Evolutionary conservation across 352 stramenopile genomes (phyloP).

Genomic region (Phytophthora pistaciae): DNA sequence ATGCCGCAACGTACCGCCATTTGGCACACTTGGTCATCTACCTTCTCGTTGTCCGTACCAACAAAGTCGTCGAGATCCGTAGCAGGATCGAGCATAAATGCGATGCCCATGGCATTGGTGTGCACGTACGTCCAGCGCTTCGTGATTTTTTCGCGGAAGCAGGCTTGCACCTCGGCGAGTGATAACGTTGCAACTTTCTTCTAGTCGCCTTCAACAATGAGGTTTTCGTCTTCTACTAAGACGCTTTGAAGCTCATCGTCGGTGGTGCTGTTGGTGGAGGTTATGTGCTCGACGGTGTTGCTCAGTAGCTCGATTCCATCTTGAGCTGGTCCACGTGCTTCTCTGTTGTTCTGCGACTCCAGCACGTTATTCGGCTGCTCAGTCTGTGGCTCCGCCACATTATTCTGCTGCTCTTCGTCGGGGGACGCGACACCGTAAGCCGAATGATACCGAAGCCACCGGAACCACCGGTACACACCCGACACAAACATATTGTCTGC

Average conservation of each 20-base stretch:
- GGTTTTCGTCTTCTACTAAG: neutral
- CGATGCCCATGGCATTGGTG: neutral
- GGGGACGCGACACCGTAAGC: neutral
- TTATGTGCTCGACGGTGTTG: neutral
- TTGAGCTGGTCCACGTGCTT: neutral
- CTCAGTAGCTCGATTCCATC: neutral
- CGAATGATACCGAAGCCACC: neutral
- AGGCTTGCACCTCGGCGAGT: neutral
- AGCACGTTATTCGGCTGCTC: neutral
- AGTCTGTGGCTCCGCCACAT: neutral
- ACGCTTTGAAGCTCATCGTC: neutral
- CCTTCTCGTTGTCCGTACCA: neutral
- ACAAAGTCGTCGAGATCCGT: neutral
- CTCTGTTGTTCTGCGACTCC: neutral
- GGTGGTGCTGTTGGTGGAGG: neutral
- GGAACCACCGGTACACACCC: neutral
- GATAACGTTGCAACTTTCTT: neutral
- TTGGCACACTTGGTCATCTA: neutral
- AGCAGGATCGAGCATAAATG: neutral
- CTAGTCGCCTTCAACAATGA: neutral
- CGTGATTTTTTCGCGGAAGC: neutral
- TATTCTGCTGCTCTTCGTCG: neutral
- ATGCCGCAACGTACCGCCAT: constrained; percentile 1
- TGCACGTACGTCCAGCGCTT: neutral
- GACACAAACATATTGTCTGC: constrained; percentile 1